Evolutionary conservation across 2,329 filamentous ascomycete genomes (phyloP), one percentile per base, ranked within the genome.

Genomic region (Paramyrothecium sp.): DNA sequence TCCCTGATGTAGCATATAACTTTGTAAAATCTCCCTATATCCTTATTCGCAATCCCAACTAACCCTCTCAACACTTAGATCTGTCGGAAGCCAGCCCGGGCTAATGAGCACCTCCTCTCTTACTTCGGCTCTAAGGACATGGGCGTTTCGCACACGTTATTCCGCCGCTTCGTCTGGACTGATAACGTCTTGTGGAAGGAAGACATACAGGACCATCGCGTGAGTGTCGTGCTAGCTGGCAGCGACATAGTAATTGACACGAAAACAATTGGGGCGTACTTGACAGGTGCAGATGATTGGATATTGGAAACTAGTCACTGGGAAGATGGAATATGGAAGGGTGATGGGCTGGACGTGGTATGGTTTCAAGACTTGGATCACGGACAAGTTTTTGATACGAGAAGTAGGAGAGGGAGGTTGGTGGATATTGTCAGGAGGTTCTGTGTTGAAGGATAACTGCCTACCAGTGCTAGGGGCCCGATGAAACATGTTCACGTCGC

Each of bases 1-100:
- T 86, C 10, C 84, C 85, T 3, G 80, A 87, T 60, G 83, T 88
- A 10, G 83, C 84, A 2, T 88, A 84, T 67, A 89, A 88, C 62
- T 88, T 88, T 67, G 67, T 69, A 58, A 26, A 55, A 30, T 56
- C 48, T 47, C 30, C 48, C 54, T 54, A 38, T 34, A 26, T 53
- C n/a, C 19, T n/a, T 10, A 13, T 16, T 44, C 5, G 41, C 1
- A 13, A 53, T 10, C 48, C 19, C 50, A 3, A 21, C 60, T 64
- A 60, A 63, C 51, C 33, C 33, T 38, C 46, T 53, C 46, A 5
- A 56, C 12, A 33, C 34, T 53, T 34, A 68, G 65, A 78, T 79
- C 19, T 73, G 70, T 58, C 67, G 75, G 34, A 67, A 67, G 55
- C 78, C 78, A 19, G 71, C 58, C 63, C 68, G 53, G 55, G 80